These are phyloP conservation scores for Abrus pulchellus DNA, from an alignment of 306 rosid genomes.

Conservation along the genomic window DNA sequence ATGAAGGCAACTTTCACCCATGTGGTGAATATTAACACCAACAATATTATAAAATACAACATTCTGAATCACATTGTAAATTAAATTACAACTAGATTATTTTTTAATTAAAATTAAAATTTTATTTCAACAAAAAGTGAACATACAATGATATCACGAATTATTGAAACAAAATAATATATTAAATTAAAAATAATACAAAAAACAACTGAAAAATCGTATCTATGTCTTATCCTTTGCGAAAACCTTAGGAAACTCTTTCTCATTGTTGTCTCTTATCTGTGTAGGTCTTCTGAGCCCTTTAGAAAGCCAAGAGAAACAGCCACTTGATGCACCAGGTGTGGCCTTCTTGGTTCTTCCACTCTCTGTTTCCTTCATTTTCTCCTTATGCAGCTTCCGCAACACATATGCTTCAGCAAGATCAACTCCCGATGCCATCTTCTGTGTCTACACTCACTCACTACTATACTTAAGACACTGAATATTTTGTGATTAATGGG, in stretches of 20 bases:
- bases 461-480: too few species aligned
- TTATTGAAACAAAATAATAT: too few species aligned
- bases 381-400: slow-evolving; percentile 34
- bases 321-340: slow-evolving; percentile 25
- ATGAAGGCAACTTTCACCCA: neutral
- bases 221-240: neutral
- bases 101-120: too few species aligned
- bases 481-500: neutral
- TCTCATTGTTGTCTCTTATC: slow-evolving; percentile 1
- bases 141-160: too few species aligned
- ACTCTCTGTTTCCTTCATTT: slow-evolving; percentile 31
- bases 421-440: slow-evolving; percentile 36
- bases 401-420: slow-evolving; percentile 50
- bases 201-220: neutral
- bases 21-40: neutral
- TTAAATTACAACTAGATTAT: too few species aligned
- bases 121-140: too few species aligned
- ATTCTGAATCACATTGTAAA: too few species aligned
- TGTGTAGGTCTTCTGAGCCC: slow-evolving; percentile 25
- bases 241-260: slow-evolving; percentile 1
- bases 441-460: neutral
- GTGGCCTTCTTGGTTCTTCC: neutral
- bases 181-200: too few species aligned
- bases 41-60: neutral
- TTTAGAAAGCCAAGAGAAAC: slow-evolving; percentile 44